These are phyloP conservation scores for Fusarium sp. DNA, from an alignment of 2,329 filamentous ascomycete species.

Conservation along the genomic window DNA sequence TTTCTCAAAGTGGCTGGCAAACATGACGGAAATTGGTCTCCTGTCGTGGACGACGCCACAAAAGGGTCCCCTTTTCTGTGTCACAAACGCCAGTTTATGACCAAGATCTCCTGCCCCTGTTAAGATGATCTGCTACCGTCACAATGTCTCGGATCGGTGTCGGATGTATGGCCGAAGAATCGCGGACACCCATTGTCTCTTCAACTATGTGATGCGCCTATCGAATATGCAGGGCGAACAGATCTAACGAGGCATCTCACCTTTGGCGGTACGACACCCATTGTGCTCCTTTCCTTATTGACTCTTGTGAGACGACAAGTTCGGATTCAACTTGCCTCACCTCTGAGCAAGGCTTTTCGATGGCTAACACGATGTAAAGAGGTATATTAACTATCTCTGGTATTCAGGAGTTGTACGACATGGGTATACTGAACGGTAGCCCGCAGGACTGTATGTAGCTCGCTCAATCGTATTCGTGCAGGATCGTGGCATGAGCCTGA, in stretches of 20 bases:
- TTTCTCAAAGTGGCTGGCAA: conserved; percentile 17
- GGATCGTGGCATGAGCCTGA: conserved; percentile 3
- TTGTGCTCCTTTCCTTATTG: conserved; percentile 1
- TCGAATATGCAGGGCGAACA: conserved; percentile 7
- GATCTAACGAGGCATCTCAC: conserved; percentile 4
- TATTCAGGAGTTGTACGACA: not conserved
- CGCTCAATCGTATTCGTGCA: conserved; percentile 6
- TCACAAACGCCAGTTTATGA: conserved; percentile 22
- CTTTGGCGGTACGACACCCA: not conserved
- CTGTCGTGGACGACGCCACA: conserved; percentile 23
- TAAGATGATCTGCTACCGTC: conserved; percentile 27
- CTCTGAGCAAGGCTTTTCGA: not conserved
- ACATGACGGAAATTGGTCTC: conserved; percentile 17
- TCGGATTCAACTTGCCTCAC: not conserved
- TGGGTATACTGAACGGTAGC: not conserved
- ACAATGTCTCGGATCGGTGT: conserved; percentile 23
- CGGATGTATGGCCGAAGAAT: conserved; percentile 34
- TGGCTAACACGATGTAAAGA: conserved; percentile 20
- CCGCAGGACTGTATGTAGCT: not conserved
- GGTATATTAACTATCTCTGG: not conserved
- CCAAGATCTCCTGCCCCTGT: conserved; percentile 30
- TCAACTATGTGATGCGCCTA: not conserved
- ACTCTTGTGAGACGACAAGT: conserved; percentile 10
- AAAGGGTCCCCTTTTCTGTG: conserved; percentile 16
- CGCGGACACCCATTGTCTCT: conserved; percentile 21